Conservation (phyloP, 257 asterid species). For the Jasminum sambac region DNA sequence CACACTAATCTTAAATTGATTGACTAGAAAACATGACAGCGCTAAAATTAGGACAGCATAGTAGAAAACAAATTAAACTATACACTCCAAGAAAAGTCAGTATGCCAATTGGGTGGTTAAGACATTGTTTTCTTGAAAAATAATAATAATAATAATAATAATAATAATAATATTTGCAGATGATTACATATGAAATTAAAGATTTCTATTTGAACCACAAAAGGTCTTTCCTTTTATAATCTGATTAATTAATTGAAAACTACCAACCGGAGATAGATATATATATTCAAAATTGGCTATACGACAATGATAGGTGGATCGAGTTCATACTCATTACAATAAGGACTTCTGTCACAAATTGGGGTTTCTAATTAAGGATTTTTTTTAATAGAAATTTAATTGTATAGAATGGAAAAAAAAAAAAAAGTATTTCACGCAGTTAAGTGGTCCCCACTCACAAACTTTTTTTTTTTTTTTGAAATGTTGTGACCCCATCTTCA, state of each 20-base stretch:
- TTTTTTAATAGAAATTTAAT: too few species aligned
- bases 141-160: too few species aligned
- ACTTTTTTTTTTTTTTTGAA: too few species aligned
- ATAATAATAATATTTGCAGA: slow-evolving; percentile 17
- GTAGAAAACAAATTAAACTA: slow-evolving; percentile 19
- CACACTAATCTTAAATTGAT: slow-evolving; percentile 24
- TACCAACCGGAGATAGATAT: neutral
- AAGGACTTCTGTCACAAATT: too few species aligned
- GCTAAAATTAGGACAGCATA: slow-evolving; percentile 17
- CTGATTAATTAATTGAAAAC: neutral
- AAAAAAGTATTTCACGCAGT: too few species aligned
- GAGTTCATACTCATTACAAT: too few species aligned
- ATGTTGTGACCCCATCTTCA: too few species aligned
- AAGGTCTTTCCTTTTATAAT: neutral
- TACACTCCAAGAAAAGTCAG: slow-evolving; percentile 22
- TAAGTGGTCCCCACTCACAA: too few species aligned
- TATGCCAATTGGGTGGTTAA: slow-evolving; percentile 35
- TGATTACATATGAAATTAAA: slow-evolving; percentile 10
- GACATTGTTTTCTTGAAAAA: slow-evolving; percentile 32
- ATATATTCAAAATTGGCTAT: too few species aligned
- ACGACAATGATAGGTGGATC: too few species aligned
- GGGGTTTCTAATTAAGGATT: too few species aligned
- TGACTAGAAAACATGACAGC: slow-evolving; percentile 31
- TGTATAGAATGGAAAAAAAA: too few species aligned
- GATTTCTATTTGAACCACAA: slow-evolving; percentile 22